Base-by-base conservation (phyloP, 805 yeast genomes). In the Lipomyces mesembrius region DNA sequence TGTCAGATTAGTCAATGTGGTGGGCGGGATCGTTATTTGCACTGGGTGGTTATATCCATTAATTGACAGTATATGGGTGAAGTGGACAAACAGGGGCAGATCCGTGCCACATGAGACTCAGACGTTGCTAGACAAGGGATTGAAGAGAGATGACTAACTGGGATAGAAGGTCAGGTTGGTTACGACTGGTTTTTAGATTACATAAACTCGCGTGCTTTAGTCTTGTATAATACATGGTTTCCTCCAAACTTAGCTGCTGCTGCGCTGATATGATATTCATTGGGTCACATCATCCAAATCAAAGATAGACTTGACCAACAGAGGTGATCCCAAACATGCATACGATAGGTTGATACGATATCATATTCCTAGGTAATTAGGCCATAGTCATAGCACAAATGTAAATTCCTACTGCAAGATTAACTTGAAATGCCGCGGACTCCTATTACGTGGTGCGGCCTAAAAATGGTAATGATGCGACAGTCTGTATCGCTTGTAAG, bases 1-100 rank as follows among this genome's bases (percentile, higher is more conserved):
- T 8, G 85, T 92, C 11, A 84, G 93, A 71, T 78, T 93, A 59
- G 88, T 89, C 7, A 93, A 97, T 2, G 88, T 94, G 14, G 75
- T 88, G 25, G 97, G 98, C 14, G 97, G 98, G 12, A 78, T 92
- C 14, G 80, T 90, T 64, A 87, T 92, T 29, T 79, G 68, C 56
- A 60, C 66, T 2, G 72, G 71, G 3, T 69, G 71, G 71, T 20
- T 66, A 12, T 68, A 56, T 37, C 67, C 70, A 0, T 12, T 66
- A 9, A 9, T 67, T 20, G 71, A 68, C 32, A 51, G 58, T 6
- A 11, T 61, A 11, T 63, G 64, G 64, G 56, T 53, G 6, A 62
- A 62, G 34, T 62, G 66, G 66, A 51, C 46, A 4, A 62, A 34
- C n/a, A 57, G 67, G 14, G 67, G 65, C 22, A 59, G 55, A 32